phyloP scores from a whole-genome alignment of 805 yeast species.

The Candida hungchunana region DNA sequence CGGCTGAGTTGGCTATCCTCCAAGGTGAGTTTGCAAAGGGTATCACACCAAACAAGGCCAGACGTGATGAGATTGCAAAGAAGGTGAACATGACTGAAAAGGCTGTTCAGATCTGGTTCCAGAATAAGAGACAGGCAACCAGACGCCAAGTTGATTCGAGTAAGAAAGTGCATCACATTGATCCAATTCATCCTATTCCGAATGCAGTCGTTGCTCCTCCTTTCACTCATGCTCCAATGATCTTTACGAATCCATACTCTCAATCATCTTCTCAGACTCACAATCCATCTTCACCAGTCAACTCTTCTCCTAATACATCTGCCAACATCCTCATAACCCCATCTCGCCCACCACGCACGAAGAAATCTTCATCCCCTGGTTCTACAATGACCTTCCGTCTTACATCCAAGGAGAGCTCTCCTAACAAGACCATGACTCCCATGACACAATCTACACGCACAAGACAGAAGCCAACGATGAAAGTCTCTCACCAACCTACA shows the following conservation, averaged over 20 bases:
- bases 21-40: constrained; percentile 76
- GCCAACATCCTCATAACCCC: constrained; percentile 15
- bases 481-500: constrained; percentile 20
- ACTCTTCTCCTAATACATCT: not conserved
- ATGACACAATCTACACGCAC: constrained; percentile 2
- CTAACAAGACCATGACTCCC: constrained; percentile 13
- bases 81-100: constrained; percentile 92
- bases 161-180: constrained; percentile 27
- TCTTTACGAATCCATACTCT: not conserved
- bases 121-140: constrained; percentile 84
- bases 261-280: too few species aligned
- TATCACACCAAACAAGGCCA: constrained; percentile 73
- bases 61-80: constrained; percentile 74
- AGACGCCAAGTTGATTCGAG: constrained; percentile 43
- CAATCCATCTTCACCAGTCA: constrained; percentile 8
- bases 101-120: constrained; percentile 98
- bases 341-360: constrained; percentile 14
- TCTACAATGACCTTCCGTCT: constrained; percentile 24
- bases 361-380: constrained; percentile 10
- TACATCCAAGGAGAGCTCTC: constrained; percentile 8
- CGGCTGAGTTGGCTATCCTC: constrained; percentile 75
- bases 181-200: too few species aligned
- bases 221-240: not conserved
- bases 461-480: constrained; percentile 17
- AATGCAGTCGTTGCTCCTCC: not conserved